Percentiles rank a stretch among this genome's conserved stretches.
Conservation (phyloP, 2,329 filamentous ascomycete species). For the Sclerotinia minor region DNA sequence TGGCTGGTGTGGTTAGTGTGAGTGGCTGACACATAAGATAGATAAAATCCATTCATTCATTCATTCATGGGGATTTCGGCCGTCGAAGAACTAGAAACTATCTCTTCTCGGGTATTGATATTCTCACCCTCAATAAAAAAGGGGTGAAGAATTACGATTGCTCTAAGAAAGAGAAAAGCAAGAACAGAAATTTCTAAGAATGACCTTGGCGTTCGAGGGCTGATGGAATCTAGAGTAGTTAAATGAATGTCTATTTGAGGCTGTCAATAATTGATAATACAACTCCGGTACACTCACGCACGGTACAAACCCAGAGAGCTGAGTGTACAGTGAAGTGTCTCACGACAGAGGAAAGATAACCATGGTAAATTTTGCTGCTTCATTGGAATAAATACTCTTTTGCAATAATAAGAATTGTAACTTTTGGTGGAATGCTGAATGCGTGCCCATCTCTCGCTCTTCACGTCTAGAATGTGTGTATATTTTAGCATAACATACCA, state of each 20-base stretch:
- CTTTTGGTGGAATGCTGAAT: not conserved
- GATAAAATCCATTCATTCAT: not conserved
- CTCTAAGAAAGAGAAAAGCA: not conserved
- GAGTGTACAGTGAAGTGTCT: no score
- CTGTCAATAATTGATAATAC: not conserved
- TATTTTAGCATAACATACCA: not conserved
- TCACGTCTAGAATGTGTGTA: not conserved
- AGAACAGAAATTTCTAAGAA: not conserved
- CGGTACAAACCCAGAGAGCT: no score
- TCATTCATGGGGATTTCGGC: not conserved
- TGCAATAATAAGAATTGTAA: not conserved
- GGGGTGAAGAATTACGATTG: not conserved
- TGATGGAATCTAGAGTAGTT: not conserved
- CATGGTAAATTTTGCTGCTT: no score
- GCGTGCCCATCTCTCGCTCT: not conserved
- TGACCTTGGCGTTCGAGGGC: not conserved
- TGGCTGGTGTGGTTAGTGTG: no score
- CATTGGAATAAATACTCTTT: not conserved
- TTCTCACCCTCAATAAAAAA: not conserved
- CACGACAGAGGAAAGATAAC: not conserved
- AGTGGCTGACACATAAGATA: not conserved
- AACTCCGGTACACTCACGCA: not conserved
- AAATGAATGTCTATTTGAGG: not conserved
- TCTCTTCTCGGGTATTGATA: not conserved
- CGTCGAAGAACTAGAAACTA: not conserved